Base-by-base conservation (phyloP, 352 stramenopile species). In the Phytopythium mirpurense region DNA sequence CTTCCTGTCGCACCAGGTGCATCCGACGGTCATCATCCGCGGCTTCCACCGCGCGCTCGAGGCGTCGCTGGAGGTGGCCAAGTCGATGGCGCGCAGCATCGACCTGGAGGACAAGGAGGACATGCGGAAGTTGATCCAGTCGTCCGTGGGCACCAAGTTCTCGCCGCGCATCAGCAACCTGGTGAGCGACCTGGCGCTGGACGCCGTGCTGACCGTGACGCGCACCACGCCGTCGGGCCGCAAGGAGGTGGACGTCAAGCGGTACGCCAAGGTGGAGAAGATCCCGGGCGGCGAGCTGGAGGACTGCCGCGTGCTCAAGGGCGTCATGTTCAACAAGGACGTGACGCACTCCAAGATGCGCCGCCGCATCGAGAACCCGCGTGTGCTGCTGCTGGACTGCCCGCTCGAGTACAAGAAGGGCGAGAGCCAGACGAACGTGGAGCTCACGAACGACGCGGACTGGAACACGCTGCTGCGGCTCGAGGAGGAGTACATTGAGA, bases 251-350 rank as follows among this genome's bases (percentile, higher is more conserved):
- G 97, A 99, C 67, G 95, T 99, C 18, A 99, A 99, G 78, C 91
- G 97, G 23, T 99, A 99, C 73, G 97, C 96, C 60, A 98, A 98
- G 74, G 96, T 99, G 35, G 97, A 99, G 80, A 99, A 99, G 79
- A 98, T 95, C 56, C 97, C 97, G 0, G 97, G 97, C 42, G 97
- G 97, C 50, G 96, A 99, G 70, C 67, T 98, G 12, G 77, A 84
- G 38, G 91, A 98, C 67, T 98, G 84, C 57, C 71, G 77, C 34
- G 97, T 99, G 35, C 77, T 99, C 26, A 92, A 96, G 63, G 97
- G 97, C 53, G 88, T 99, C 52, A 99, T 99, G 96, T 98, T 99
- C 79, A 99, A 99, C 84, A 99, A 99, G 82, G 97, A 99, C 72
- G 93, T 98, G 44, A 99, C 96, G 19, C 97, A 99, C 86, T 97